Percentiles rank a stretch among this genome's conserved stretches.
phyloP scores from a whole-genome alignment of 1,284 basidiomycete genomes.

The Pseudozyma thailandica region DNA sequence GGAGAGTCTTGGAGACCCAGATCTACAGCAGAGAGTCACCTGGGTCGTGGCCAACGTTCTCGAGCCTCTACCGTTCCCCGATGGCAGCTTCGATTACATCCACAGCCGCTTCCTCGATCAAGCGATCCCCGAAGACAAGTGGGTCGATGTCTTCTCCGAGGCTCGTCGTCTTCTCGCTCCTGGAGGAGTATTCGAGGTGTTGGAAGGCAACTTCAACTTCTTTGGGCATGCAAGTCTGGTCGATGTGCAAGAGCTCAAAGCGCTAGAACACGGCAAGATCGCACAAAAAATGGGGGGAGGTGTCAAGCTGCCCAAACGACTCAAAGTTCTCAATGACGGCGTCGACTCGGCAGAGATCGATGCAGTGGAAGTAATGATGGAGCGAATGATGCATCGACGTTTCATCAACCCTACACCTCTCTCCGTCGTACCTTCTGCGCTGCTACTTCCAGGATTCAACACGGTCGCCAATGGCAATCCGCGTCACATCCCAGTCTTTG shows the following conservation, averaged over 20 bases:
- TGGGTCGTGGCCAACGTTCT: constrained; percentile 62
- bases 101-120: constrained; percentile 47
- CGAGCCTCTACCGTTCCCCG: constrained; percentile 56
- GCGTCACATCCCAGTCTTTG: constrained; percentile 44
- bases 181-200: constrained; percentile 47
- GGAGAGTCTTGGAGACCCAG: constrained; percentile 31
- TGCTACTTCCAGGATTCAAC: constrained; percentile 42
- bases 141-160: constrained; percentile 47
- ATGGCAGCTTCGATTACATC: constrained; percentile 57
- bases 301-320: constrained; percentile 30
- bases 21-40: constrained; percentile 46
- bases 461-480: constrained; percentile 48
- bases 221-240: constrained; percentile 43
- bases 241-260: constrained; percentile 39
- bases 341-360: constrained; percentile 32
- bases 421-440: constrained; percentile 36
- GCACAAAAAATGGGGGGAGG: constrained; percentile 7
- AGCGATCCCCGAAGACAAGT: constrained; percentile 53
- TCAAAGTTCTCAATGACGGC: constrained; percentile 32
- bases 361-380: constrained; percentile 43
- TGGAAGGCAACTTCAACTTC: constrained; percentile 53
- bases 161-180: constrained; percentile 46
- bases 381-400: constrained; percentile 46
- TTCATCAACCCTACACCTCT: constrained; percentile 52
- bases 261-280: constrained; percentile 29